Evolutionary conservation across 2,329 filamentous ascomycete genomes (phyloP), one percentile per base, ranked within the genome.

Genomic region (Calonectria ilicicola): DNA sequence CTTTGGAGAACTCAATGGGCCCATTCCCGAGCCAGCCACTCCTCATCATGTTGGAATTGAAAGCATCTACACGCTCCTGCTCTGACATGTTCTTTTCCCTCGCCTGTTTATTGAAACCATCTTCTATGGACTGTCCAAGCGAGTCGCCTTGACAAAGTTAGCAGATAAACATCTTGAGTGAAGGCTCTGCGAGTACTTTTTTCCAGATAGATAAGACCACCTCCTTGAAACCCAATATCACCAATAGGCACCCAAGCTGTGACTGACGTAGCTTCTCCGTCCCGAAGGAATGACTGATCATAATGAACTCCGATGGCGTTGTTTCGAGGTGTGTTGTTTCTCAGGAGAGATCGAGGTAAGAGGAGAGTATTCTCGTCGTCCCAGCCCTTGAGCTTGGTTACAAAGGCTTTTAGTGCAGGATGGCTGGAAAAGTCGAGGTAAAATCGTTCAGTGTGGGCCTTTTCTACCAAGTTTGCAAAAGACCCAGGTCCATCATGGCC

Each of bases 251-350:
- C 86, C 89, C 89, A 91, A 0, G 88, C 89, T 4, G 89, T 91
- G 0, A 91, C 81, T 35, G 85, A 86, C 0, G 88, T 89, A 1
- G 87, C 86, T 63, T 90, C 89, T 1, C 89, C 90, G 76, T 90
- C 79, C 1, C 89, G 80, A 60, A 91, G 79, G 75, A 91, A 91
- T 26, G 88, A 90, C 80, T 91, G 89, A 75, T 91, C 89, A 75
- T 91, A 91, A 72, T 91, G 90, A 3, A 91, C 89, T 0, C 89
- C 89, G 72, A 91, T 91, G 0, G 89, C 88, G 74, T 89, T 88
- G 62, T 88, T 90, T 0, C 86, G 85, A 0, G 90, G 90, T 0
- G 87, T 88, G 74, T 91, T 91, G 74, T 91, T 91, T 44, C 90
- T 82, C 65, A 91, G 79, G 14, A 91, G 78, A 1, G 72, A 71